Conservation (phyloP, 129 eudicot genomes). For the Helianthus tuberosus region DNA sequence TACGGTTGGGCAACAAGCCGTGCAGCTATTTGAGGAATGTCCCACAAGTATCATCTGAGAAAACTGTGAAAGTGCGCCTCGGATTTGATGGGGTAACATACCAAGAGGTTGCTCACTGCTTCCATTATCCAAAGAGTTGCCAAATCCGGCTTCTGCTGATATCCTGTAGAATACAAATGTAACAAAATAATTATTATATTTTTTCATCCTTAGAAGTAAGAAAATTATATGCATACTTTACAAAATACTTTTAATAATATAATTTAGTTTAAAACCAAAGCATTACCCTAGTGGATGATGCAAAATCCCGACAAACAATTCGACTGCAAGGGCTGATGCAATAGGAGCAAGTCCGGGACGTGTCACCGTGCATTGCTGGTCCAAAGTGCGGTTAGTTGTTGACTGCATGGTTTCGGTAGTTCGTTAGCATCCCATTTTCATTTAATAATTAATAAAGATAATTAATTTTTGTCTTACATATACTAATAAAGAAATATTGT, state of each 20-base stretch:
- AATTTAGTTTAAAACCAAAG: neutral
- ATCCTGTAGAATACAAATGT: conserved; percentile 46
- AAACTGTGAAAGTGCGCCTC: conserved; percentile 81
- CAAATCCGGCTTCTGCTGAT: conserved; percentile 74
- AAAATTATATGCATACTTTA: neutral
- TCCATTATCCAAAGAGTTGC: conserved; percentile 48
- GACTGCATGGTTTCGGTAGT: conserved; percentile 52
- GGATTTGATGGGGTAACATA: conserved; percentile 88
- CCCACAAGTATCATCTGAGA: conserved; percentile 97
- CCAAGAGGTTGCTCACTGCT: conserved; percentile 84
- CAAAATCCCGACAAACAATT: conserved; percentile 77
- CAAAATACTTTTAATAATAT: neutral
- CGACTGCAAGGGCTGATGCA: conserved; percentile 93
- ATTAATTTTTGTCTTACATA: neutral
- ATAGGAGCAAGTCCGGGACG: conserved; percentile 99
- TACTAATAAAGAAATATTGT: neutral
- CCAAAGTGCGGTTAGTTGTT: conserved; percentile 92
- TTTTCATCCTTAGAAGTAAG: neutral
- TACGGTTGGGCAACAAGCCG: conserved; percentile 84
- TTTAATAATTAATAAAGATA: neutral
- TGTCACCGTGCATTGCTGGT: conserved; percentile 97
- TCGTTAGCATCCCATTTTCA: neutral
- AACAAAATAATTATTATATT: neutral
- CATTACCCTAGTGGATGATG: conserved; percentile 92
- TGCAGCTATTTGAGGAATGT: conserved; percentile 83